Conservation (phyloP, 306 rosid species). For the Phaseolus lunatus region DNA sequence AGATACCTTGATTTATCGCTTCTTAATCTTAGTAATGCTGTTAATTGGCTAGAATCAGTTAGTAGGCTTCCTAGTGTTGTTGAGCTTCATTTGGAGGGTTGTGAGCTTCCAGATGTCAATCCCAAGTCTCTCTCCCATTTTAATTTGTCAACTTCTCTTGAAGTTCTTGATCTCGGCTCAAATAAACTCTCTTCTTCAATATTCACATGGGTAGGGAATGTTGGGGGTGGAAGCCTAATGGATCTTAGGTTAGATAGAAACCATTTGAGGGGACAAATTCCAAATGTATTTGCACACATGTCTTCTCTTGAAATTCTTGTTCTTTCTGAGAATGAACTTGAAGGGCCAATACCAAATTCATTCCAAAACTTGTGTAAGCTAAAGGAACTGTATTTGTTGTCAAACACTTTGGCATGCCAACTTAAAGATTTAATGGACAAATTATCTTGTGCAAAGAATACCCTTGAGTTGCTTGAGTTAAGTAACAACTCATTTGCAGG, state of each 20-base stretch:
- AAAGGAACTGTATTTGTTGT: neutral
- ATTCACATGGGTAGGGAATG: slow-evolving; percentile 15
- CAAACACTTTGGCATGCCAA: neutral
- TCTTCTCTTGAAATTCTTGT: slow-evolving; percentile 1
- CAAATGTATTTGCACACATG: slow-evolving; percentile 6
- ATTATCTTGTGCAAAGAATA: too few species aligned
- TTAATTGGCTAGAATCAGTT: neutral
- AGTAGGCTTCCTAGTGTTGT: neutral
- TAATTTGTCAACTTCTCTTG: neutral
- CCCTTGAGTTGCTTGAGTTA: too few species aligned
- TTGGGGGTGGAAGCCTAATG: slow-evolving; percentile 5
- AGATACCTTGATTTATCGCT: slow-evolving; percentile 15
- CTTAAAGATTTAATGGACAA: too few species aligned
- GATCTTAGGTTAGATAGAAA: neutral
- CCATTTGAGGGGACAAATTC: neutral
- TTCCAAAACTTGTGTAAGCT: neutral
- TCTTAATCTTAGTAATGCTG: neutral
- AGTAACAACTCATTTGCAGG: too few species aligned
- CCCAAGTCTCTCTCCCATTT: slow-evolving; percentile 23
- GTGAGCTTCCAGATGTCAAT: slow-evolving; percentile 6
- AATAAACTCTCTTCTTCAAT: slow-evolving; percentile 12
- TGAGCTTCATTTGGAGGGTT: neutral
- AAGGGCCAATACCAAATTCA: slow-evolving; percentile 19
- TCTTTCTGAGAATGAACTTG: slow-evolving; percentile 9
- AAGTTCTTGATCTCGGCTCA: slow-evolving; percentile 7